Evolutionary conservation across 371 early-diverging fungal species (phyloP).

Genomic region (Lichtheimia ramosa): DNA sequence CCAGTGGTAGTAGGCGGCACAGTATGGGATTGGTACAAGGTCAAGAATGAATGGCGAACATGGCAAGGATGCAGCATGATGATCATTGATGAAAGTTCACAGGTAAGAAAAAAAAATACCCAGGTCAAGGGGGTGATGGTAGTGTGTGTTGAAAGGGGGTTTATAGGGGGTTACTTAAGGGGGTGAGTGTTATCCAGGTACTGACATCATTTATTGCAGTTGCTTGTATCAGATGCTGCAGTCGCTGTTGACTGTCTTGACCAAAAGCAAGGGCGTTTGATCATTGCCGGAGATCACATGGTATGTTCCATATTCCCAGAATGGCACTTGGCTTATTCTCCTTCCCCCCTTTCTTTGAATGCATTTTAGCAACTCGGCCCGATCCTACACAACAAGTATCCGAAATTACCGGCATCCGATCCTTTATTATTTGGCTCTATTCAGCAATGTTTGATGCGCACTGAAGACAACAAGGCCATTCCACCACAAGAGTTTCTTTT

Average conservation of each 20-base stretch:
- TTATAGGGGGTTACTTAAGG: too few relatives aligned
- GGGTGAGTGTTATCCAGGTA: background rate
- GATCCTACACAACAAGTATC: constrained; percentile 49
- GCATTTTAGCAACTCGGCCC: constrained; percentile 55
- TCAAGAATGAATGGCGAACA: constrained; percentile 27
- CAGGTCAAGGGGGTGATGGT: background rate
- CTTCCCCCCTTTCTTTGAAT: too few relatives aligned
- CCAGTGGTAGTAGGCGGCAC: constrained; percentile 53
- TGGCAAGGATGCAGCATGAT: constrained; percentile 45
- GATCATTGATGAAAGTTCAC: constrained; percentile 63
- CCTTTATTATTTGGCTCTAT: constrained; percentile 56
- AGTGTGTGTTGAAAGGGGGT: too few relatives aligned
- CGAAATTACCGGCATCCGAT: constrained; percentile 25
- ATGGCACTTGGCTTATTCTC: too few relatives aligned
- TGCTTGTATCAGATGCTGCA: constrained; percentile 44
- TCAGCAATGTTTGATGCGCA: constrained; percentile 60
- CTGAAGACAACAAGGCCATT: constrained; percentile 35
- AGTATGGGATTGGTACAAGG: constrained; percentile 55
- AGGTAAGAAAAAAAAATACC: constrained; percentile 23
- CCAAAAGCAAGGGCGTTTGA: constrained; percentile 35
- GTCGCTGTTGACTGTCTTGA: constrained; percentile 49
- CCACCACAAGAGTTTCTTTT: constrained; percentile 30
- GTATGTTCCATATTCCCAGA: constrained; percentile 12
- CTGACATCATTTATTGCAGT: constrained; percentile 23
- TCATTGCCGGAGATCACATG: constrained; percentile 64